Conservation (phyloP, 768 basidiomycete species). For the Chlorophyllum brunneum region DNA sequence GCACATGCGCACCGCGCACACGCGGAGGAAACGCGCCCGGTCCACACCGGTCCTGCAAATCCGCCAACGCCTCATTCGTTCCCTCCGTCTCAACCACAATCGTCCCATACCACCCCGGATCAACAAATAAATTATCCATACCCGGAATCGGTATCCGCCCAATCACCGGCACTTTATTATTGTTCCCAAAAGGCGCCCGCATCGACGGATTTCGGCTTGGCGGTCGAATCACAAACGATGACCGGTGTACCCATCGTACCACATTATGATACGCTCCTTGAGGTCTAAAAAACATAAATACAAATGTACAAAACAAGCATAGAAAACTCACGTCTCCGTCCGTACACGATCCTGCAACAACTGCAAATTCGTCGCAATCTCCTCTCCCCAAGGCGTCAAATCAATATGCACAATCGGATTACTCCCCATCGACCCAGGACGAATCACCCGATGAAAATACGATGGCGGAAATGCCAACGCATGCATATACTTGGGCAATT, state of each 20-base stretch:
- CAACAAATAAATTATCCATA: conserved; percentile 53
- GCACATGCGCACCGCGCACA: conserved; percentile 34
- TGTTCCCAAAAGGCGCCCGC: background rate
- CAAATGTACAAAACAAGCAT: background rate
- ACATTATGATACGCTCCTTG: conserved; percentile 78
- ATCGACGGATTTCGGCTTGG: conserved; percentile 20
- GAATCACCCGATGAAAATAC: conserved; percentile 84
- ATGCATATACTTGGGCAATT: conserved; percentile 77
- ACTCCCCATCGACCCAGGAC: conserved; percentile 48
- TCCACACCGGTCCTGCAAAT: conserved; percentile 72
- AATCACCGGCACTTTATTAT: conserved; percentile 8
- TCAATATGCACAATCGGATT: conserved; percentile 73
- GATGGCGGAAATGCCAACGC: conserved; percentile 81
- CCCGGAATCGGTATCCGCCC: conserved; percentile 52
- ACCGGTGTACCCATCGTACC: conserved; percentile 82
- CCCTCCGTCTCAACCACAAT: conserved; percentile 85
- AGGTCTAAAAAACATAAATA: conserved; percentile 42
- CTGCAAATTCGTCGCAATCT: conserved; percentile 71
- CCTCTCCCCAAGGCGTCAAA: conserved; percentile 72
- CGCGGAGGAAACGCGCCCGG: conserved; percentile 63
- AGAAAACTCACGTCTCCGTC: conserved; percentile 74
- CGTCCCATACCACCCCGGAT: conserved; percentile 80
- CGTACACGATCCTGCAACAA: conserved; percentile 72
- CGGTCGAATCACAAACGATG: conserved; percentile 66
- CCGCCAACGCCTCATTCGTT: conserved; percentile 79